Evolutionary conservation across 2,329 filamentous ascomycete genomes (phyloP), one percentile per base, ranked within the genome.

Genomic region (Ascochyta viciae-villosae): DNA sequence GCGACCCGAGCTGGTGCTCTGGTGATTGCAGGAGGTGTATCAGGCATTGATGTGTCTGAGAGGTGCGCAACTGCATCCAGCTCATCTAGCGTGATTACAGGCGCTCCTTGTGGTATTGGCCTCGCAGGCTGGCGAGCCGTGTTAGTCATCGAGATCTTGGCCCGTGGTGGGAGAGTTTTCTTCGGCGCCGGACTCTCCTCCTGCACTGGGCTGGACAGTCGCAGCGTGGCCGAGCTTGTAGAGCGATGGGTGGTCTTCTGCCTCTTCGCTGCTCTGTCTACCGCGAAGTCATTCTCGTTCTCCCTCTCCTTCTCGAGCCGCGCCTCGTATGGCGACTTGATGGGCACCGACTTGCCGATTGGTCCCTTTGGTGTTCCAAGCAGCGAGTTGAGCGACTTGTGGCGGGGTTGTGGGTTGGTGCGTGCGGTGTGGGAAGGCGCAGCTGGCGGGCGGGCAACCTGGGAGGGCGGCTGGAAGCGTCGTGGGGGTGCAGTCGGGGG

Each of bases 321-420:
- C 0, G 85, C 77, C 61, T 92, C 89, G 58, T 86, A 91, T 0
- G 89, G 89, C 1, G 89, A 90, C 48, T 82, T 82, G 7, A 85
- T 82, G 3, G 88, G 68, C 3, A 80, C 62, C 3, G 88, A 83
- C 65, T 87, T 87, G 0, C 87, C 87, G 65, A 87, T 81, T 8
- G 85, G 83, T 0, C 87, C 85, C 50, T 83, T 87, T 10, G 85
- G 85, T 1, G 85, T 86, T 1, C 87, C 88, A 26, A 92, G 81
- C 13, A 92, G 66, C 45, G 87, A 81, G 63, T 86, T 87, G 29
- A 89, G 72, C 4, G 86, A 84, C 61, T 83, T 85, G 26, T 84
- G 84, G 41, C 81, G 82, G 35, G 80, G 68, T 56, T 82, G 82
- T 1, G 79, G 62, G 19, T 39, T 54, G 0, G 51, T 42, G 42